Base-by-base conservation (phyloP, 225 moss, liverwort and hornwort genomes). In the Physcomitrium patens region DNA sequence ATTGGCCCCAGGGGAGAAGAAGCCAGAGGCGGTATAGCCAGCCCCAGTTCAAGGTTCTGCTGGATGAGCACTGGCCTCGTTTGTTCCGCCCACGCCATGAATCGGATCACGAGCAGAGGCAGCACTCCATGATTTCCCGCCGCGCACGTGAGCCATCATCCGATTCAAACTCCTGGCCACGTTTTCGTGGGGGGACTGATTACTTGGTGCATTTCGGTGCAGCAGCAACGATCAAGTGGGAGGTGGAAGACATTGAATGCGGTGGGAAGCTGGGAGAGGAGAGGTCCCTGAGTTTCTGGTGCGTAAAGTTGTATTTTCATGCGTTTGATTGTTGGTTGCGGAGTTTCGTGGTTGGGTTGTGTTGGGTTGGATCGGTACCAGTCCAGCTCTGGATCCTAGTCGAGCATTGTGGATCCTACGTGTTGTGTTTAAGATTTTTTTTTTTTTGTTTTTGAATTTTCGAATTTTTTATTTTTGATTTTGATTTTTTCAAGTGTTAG, bases 341-440 rank as follows among this genome's bases (percentile, higher is more conserved):
- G n/a, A 7, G 10, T 10, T 3, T 52, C 3, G 10, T 44, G 51
- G 10, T 54, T 60, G 76, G 37, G 12, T 20, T 51, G 45, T 43
- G 7, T 54, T 60, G 76, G 37, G 12, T 20, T 51, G 45, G 54
- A 61, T 26, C 59, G 17, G 18, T 18, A 56, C 4, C 37, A 9
- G 57, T 49, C 47, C 56, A 26, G 18, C 27, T 70, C 43, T 42
- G 5, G n/a, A n/a, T 13, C 27, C 18, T 72, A 67, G 43, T 67
- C 42, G 44, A 61, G 54, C 16, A 12, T 20, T 73, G 59, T 76
- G 76, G 47, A 47, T n/a, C n/a, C n/a, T n/a, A n/a, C n/a, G n/a
- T 77, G 63, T 63, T 15, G 12, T 9, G 1, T 27, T 13, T 71
- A 1, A 44, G 50, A 24, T 24, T 24, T 24, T 1, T 24, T 24